Conservation (phyloP, 176 grass and related monocot species). For the Eragrostis curvula region DNA sequence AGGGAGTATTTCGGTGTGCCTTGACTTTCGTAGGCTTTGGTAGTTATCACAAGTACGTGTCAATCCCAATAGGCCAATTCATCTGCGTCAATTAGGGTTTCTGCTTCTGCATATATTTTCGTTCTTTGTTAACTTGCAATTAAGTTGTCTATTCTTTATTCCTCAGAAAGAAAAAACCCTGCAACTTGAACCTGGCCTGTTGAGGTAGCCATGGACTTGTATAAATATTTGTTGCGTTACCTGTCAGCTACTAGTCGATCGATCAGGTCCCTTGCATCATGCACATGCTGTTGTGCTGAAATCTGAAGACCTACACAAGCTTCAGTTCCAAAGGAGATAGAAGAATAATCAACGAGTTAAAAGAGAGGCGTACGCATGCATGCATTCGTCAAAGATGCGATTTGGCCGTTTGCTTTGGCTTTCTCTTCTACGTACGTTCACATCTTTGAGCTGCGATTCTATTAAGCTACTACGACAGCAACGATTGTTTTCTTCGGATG, state of each 20-base stretch:
- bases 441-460: background rate
- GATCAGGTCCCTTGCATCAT: background rate
- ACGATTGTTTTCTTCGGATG: background rate
- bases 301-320: background rate
- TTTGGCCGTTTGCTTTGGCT: slow-evolving; percentile 10
- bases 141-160: background rate
- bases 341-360: background rate
- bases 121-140: background rate
- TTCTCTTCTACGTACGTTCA: background rate
- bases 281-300: slow-evolving; percentile 12
- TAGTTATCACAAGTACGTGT: background rate
- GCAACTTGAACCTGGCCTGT: too few species aligned
- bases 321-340: background rate
- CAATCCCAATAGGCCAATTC: background rate
- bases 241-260: background rate
- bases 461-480: background rate
- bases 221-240: background rate
- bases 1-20: too few species aligned
- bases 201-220: too few species aligned
- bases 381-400: background rate
- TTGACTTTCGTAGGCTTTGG: background rate
- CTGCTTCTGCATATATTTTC: background rate
- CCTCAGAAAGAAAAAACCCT: too few species aligned
- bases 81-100: background rate
- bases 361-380: background rate